Percentiles rank a stretch among this genome's conserved stretches.
Conservation (phyloP, 495 filamentous ascomycete genomes). For the Penicillium soppii region DNA sequence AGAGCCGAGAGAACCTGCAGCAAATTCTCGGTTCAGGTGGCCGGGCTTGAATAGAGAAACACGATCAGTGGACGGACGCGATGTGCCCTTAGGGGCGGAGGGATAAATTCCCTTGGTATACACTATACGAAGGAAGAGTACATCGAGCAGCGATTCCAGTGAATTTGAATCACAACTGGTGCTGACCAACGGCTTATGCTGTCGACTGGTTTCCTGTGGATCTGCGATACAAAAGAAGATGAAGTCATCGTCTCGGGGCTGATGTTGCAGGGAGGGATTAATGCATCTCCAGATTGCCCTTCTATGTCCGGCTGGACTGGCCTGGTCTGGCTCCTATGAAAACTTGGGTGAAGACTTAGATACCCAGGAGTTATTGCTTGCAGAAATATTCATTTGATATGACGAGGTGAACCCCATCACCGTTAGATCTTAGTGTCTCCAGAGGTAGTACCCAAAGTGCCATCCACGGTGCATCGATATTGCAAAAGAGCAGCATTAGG, state of each 20-base stretch:
- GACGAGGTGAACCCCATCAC: neutral
- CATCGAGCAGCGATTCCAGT: neutral
- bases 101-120: too few species aligned
- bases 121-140: neutral
- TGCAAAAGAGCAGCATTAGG: too few species aligned
- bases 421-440: neutral
- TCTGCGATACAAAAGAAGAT: neutral
- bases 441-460: too few species aligned
- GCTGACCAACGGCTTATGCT: neutral
- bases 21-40: conserved; percentile 68
- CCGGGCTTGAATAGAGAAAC: conserved; percentile 23
- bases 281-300: neutral
- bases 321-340: conserved; percentile 5
- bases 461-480: too few species aligned
- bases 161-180: neutral
- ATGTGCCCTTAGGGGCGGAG: neutral
- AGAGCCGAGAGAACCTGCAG: conserved; percentile 85
- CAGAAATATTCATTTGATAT: neutral
- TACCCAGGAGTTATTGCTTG: conserved; percentile 22
- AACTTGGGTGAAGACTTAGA: conserved; percentile 11
- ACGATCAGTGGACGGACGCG: neutral
- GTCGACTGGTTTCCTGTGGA: neutral
- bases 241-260: neutral
- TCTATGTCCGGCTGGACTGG: conserved; percentile 13
- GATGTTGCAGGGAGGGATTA: neutral